phyloP scores from a whole-genome alignment of 164 flowering plant species.

The Chimonanthus praecox region DNA sequence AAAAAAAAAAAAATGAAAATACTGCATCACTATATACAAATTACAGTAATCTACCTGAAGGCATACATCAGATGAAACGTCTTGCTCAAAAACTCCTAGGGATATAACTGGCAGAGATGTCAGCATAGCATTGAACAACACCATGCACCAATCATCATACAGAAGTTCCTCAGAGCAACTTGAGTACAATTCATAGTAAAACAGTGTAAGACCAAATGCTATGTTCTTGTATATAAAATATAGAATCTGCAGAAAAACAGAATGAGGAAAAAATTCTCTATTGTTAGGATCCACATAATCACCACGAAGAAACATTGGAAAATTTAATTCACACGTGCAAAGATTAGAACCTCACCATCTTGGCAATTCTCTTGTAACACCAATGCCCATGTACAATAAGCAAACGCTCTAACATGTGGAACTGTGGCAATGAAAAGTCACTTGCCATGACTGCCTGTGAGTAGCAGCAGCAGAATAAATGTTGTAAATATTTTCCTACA shows the following conservation, averaged over 20 bases:
- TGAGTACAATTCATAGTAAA: slow-evolving; percentile 46
- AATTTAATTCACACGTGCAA: not conserved
- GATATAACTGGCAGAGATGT: slow-evolving; percentile 65
- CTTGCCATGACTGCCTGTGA: slow-evolving; percentile 73
- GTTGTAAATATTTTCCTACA: not conserved
- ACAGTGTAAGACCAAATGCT: slow-evolving; percentile 57
- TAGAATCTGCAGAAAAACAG: slow-evolving; percentile 32
- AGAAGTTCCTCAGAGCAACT: slow-evolving; percentile 41
- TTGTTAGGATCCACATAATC: not conserved
- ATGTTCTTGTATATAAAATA: slow-evolving; percentile 64
- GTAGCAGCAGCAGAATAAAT: not conserved
- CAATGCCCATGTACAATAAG: slow-evolving; percentile 70
- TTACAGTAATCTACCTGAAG: slow-evolving; percentile 31
- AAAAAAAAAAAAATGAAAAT: too few relatives aligned
- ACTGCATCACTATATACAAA: too few relatives aligned
- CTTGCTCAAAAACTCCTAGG: slow-evolving; percentile 61
- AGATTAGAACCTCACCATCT: slow-evolving; percentile 33
- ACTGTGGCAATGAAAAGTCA: slow-evolving; percentile 57
- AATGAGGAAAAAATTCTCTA: not conserved
- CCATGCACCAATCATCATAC: slow-evolving; percentile 61
- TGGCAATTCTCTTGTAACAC: slow-evolving; percentile 63
- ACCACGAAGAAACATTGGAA: not conserved
- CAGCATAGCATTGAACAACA: slow-evolving; percentile 47
- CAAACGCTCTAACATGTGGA: slow-evolving; percentile 45
- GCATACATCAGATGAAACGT: slow-evolving; percentile 59